These are phyloP conservation scores for Iberis pinnata DNA, from an alignment of 345 rosid species.

Conservation along the genomic window DNA sequence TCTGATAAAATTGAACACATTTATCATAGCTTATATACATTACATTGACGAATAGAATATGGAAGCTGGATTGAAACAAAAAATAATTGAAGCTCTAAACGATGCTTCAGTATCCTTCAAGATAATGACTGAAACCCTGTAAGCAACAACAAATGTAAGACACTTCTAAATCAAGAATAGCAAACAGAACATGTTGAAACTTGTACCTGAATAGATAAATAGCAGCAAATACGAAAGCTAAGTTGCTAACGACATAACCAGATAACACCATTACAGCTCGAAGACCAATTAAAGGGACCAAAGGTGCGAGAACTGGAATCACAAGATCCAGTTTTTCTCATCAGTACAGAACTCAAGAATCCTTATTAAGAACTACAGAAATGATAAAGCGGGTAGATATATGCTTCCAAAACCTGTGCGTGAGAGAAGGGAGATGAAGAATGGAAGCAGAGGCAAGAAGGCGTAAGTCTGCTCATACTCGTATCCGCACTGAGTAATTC, in stretches of 20 bases:
- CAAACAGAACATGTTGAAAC: background rate
- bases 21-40: conserved; percentile 22
- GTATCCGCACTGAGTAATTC: conserved; percentile 79
- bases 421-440: conserved; percentile 44
- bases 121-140: conserved; percentile 66
- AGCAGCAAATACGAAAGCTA: conserved; percentile 52
- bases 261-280: conserved; percentile 76
- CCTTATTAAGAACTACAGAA: background rate
- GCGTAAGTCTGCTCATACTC: conserved; percentile 93
- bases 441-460: conserved; percentile 78
- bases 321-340: background rate
- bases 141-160: conserved; percentile 26
- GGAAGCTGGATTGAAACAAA: conserved; percentile 91
- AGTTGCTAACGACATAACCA: conserved; percentile 61
- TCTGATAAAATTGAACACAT: background rate
- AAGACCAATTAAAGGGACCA: conserved; percentile 58
- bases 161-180: background rate
- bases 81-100: conserved; percentile 57
- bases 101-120: conserved; percentile 66
- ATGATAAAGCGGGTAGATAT: background rate
- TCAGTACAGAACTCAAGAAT: background rate
- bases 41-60: conserved; percentile 85
- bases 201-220: conserved; percentile 47
- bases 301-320: conserved; percentile 61
- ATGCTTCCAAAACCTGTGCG: conserved; percentile 44